Base-by-base conservation (phyloP, 768 basidiomycete species). In the Russula vinacea region DNA sequence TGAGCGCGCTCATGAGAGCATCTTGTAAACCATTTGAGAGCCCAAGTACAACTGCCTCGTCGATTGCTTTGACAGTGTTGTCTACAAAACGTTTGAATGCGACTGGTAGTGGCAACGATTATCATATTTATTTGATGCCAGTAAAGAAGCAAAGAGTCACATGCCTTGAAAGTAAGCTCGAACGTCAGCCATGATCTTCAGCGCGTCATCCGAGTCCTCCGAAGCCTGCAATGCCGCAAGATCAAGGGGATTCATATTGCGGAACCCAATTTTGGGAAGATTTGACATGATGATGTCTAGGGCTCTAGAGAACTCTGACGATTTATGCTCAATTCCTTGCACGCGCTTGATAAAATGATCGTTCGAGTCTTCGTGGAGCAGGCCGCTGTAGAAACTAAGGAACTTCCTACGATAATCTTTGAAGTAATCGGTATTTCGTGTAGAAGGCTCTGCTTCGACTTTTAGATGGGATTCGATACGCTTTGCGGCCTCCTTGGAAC, bases 101-200 rank as follows among this genome's bases (percentile, higher is more conserved):
- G 2, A 82, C 81, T 88, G 60, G 10, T 9, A 29, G 42, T 19
- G 9, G 32, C 67, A 45, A 8, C 1, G 14, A 32, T 13, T 22
- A 26, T 52, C 45, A 32, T 33, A 26, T 62, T 33, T 17, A 42
- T 14, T 9, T 13, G 39, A n/a, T n/a, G n/a, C n/a, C n/a, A n/a
- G n/a, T 57, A 51, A 44, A 60, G 64, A 66, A 39, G 37, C 49
- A 35, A 22, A 54, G 9, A 33, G 51, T 35, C 37, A 66, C 70
- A 8, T 68, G 87, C 89, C 88, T 79, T 89, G 86, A 71, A 89
- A 90, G 66, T 89, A 90, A 0, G 85, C 88, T 6, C 87, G 77
- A 2, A 89, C 86, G 60, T 84, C 80, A 0, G 87, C 86, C 87
- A 90, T 90, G 68, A 90, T 87, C 4, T 73, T 68, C 17, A 90